Evolutionary conservation across 805 yeast species (phyloP).

Genomic region (Naumovozyma dairenensis): DNA sequence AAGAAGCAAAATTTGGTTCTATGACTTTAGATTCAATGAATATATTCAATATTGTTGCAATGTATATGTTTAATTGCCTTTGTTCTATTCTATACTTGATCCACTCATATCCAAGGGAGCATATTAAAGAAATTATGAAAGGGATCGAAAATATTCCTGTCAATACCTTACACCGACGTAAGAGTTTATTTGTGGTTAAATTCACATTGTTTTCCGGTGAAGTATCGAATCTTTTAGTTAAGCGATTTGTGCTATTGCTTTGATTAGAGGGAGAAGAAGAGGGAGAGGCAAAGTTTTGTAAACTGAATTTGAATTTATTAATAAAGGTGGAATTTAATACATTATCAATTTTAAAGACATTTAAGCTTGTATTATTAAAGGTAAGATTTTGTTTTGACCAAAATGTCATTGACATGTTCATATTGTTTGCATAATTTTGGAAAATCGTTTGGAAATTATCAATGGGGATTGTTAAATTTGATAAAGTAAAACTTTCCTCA

Average conservation of each 20-base stretch:
- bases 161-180: not conserved
- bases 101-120: not conserved
- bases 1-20: slow-evolving; percentile 1
- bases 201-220: too few species aligned
- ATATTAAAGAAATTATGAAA: not conserved
- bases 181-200: too few species aligned
- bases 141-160: not conserved
- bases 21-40: not conserved
- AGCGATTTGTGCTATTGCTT: too few species aligned
- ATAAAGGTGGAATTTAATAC: too few species aligned
- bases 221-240: too few species aligned
- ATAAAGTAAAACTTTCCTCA: slow-evolving; percentile 3
- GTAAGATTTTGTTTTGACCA: not conserved
- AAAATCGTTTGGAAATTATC: not conserved
- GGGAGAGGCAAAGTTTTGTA: too few species aligned
- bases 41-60: not conserved
- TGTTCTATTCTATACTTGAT: not conserved
- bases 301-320: too few species aligned
- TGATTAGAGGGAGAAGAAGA: too few species aligned
- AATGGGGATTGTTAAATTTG: not conserved
- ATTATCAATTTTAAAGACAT: too few species aligned
- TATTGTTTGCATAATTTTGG: not conserved
- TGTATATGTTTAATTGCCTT: not conserved
- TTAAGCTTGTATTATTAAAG: not conserved
- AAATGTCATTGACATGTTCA: not conserved